These are phyloP conservation scores for Xanthoconium stramineum DNA, from an alignment of 768 basidiomycete species.

Conservation along the genomic window DNA sequence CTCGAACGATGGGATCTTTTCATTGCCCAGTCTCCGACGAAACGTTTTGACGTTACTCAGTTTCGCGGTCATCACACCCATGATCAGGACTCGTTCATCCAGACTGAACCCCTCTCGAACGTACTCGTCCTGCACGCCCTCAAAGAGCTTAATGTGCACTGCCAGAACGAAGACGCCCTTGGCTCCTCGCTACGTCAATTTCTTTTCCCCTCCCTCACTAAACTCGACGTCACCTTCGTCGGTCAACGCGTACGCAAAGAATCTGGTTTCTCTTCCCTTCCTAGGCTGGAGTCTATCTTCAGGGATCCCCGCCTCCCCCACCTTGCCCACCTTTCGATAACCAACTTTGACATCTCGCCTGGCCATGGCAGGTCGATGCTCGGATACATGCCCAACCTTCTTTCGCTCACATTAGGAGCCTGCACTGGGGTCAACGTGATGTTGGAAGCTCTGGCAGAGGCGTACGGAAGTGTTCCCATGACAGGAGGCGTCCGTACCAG, in stretches of 20 bases:
- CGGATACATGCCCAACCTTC: slow-evolving; percentile 50
- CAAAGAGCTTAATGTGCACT: slow-evolving; percentile 43
- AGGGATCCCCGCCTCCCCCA: slow-evolving; percentile 52
- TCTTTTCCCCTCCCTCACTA: slow-evolving; percentile 42
- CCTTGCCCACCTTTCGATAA: slow-evolving; percentile 50
- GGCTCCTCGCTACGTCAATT: slow-evolving; percentile 41
- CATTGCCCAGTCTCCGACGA: slow-evolving; percentile 34
- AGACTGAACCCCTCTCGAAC: slow-evolving; percentile 26
- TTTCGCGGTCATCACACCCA: slow-evolving; percentile 31
- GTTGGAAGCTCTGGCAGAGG: slow-evolving; percentile 40
- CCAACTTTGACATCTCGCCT: slow-evolving; percentile 41
- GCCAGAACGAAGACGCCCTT: slow-evolving; percentile 38
- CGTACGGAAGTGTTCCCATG: slow-evolving; percentile 25
- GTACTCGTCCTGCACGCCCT: slow-evolving; percentile 30
- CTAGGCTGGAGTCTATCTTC: slow-evolving; percentile 51
- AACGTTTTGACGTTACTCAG: slow-evolving; percentile 25
- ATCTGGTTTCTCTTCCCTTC: slow-evolving; percentile 33
- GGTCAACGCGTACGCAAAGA: slow-evolving; percentile 27
- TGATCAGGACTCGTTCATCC: slow-evolving; percentile 30
- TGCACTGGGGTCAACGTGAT: slow-evolving; percentile 43
- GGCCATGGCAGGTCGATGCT: slow-evolving; percentile 43
- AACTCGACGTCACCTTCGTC: slow-evolving; percentile 42
- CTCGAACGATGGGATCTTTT: slow-evolving; percentile 45
- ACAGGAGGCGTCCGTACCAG: slow-evolving; percentile 12
- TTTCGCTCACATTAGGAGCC: slow-evolving; percentile 44